Evolutionary conservation across 768 basidiomycete species (phyloP).

Genomic region (Macrolepiota fuliginosa): DNA sequence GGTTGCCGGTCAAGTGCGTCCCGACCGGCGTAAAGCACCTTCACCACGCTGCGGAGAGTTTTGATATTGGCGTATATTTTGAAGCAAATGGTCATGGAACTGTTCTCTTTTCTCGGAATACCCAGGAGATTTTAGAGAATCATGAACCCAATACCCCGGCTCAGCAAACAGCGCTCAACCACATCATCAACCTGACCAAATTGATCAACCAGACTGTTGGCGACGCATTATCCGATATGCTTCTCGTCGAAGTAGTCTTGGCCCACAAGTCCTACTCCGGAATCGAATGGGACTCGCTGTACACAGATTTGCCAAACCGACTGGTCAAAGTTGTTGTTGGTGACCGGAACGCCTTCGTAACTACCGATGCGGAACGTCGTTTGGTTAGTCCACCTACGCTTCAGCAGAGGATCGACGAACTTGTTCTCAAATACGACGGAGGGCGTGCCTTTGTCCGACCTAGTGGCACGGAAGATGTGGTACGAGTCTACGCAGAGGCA

Average conservation of each 20-base stretch:
- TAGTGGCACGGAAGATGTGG: conserved; percentile 97
- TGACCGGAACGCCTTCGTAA: conserved; percentile 81
- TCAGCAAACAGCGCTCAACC: conserved; percentile 74
- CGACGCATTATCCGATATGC: conserved; percentile 93
- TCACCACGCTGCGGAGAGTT: conserved; percentile 94
- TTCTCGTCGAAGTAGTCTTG: conserved; percentile 91
- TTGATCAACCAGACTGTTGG: conserved; percentile 98
- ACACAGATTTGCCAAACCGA: conserved; percentile 91
- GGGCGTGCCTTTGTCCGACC: conserved; percentile 95
- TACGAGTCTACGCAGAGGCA: conserved; percentile 96
- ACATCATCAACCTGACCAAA: conserved; percentile 73
- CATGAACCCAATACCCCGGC: conserved; percentile 79
- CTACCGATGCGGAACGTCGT: conserved; percentile 90
- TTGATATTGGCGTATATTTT: conserved; percentile 97
- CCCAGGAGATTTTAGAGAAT: conserved; percentile 56
- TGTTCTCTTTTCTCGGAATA: conserved; percentile 83
- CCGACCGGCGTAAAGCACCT: conserved; percentile 97
- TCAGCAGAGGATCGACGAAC: conserved; percentile 79
- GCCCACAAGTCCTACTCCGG: conserved; percentile 84
- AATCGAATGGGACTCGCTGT: conserved; percentile 88
- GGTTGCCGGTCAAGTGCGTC: conserved; percentile 92
- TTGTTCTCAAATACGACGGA: conserved; percentile 72
- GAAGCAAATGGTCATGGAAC: conserved; percentile 99
- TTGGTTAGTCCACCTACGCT: conserved; percentile 77
- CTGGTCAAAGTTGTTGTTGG: conserved; percentile 89